Conservation (phyloP, 768 basidiomycete species). For the Terana coerulea region DNA sequence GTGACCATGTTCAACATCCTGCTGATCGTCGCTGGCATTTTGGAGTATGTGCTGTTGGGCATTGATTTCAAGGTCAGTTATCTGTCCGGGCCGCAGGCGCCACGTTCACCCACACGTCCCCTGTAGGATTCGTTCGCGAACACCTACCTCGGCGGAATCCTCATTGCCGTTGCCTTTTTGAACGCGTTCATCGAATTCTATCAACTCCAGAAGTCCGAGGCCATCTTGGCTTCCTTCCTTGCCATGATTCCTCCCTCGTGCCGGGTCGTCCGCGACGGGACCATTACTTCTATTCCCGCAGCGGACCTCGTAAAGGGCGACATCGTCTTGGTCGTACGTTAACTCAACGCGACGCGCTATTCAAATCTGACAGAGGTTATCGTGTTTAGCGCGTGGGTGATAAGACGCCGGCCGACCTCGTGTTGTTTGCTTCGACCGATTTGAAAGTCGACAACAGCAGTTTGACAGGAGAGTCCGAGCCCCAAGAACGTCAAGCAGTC, state of each 20-base stretch:
- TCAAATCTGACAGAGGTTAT: not conserved
- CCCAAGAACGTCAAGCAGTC: slow-evolving; percentile 52
- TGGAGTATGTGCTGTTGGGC: slow-evolving; percentile 63
- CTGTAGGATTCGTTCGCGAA: slow-evolving; percentile 55
- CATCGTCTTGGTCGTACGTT: slow-evolving; percentile 53
- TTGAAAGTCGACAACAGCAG: slow-evolving; percentile 71
- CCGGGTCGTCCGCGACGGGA: slow-evolving; percentile 56
- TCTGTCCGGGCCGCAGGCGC: not conserved
- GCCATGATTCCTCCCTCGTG: slow-evolving; percentile 73
- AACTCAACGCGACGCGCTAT: not conserved
- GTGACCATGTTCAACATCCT: slow-evolving; percentile 63
- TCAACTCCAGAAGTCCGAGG: slow-evolving; percentile 72
- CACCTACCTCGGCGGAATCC: slow-evolving; percentile 66
- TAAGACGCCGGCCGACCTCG: slow-evolving; percentile 67
- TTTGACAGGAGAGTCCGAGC: slow-evolving; percentile 68
- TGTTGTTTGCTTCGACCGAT: slow-evolving; percentile 56
- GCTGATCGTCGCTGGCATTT: slow-evolving; percentile 59
- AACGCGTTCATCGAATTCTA: slow-evolving; percentile 69
- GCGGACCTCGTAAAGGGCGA: slow-evolving; percentile 65
- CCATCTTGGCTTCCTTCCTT: slow-evolving; percentile 67
- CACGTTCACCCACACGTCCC: slow-evolving; percentile 11
- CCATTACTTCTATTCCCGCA: slow-evolving; percentile 52
- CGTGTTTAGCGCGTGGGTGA: slow-evolving; percentile 55
- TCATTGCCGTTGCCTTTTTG: slow-evolving; percentile 63
- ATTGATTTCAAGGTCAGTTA: slow-evolving; percentile 50